A percentile compares a stretch with the other conserved stretches of the same genome.
Conservation (phyloP, 805 yeast species). For the Lachancea lanzarotensis region DNA sequence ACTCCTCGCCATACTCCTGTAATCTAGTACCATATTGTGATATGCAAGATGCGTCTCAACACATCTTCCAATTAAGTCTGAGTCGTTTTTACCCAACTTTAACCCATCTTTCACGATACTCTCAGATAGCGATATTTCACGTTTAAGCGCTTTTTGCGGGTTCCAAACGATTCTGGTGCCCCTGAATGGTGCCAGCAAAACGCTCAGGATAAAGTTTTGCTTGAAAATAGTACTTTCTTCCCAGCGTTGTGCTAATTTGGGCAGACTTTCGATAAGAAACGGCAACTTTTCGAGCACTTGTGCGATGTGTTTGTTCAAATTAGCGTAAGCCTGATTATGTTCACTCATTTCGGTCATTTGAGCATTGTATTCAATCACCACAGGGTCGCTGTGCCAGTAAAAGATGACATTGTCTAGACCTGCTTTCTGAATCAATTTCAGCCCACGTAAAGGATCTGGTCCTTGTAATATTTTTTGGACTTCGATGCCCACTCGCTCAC, state of each 20-base stretch:
- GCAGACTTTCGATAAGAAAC: neutral
- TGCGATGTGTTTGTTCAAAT: conserved; percentile 6
- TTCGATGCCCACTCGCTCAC: conserved; percentile 88
- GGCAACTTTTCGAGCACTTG: conserved; percentile 7
- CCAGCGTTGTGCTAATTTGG: neutral
- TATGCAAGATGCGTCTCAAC: conserved; percentile 32
- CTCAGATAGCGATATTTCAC: conserved; percentile 31
- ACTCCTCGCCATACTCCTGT: conserved; percentile 40
- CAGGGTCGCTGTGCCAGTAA: conserved; percentile 30
- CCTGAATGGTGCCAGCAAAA: conserved; percentile 21
- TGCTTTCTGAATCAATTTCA: conserved; percentile 50
- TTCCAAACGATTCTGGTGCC: conserved; percentile 20
- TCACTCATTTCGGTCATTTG: conserved; percentile 11
- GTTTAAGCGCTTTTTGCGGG: conserved; percentile 23
- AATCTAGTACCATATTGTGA: conserved; percentile 21
- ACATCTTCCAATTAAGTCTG: conserved; percentile 43
- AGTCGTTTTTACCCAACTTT: conserved; percentile 52
- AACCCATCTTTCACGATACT: conserved; percentile 62
- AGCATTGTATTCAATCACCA: conserved; percentile 19
- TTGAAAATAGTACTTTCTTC: conserved; percentile 10
- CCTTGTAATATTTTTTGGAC: conserved; percentile 70
- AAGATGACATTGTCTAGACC: conserved; percentile 56
- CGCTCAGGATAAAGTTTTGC: conserved; percentile 16
- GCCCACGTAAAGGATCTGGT: conserved; percentile 54
- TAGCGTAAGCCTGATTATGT: conserved; percentile 3